Evolutionary conservation across 2,329 filamentous ascomycete species (phyloP).

Genomic region (Gaeumannomyces tritici): DNA sequence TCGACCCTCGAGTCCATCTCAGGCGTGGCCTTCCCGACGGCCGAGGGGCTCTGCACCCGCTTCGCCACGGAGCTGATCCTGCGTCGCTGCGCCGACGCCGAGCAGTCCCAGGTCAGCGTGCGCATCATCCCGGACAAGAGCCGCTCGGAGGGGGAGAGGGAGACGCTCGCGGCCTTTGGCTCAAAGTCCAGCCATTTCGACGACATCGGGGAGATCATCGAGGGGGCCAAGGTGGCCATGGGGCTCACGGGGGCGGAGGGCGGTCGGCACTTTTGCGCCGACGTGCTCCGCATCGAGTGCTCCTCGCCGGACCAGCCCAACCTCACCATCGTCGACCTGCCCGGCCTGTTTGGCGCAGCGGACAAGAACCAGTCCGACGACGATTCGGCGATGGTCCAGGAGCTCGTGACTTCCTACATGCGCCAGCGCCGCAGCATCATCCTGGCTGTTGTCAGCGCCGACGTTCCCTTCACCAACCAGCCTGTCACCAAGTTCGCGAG

Average conservation of each 20-base stretch:
- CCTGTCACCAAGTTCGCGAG: constrained; percentile 41
- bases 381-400: constrained; percentile 33
- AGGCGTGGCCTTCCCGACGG: constrained; percentile 47
- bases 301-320: constrained; percentile 36
- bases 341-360: constrained; percentile 41
- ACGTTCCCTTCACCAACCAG: constrained; percentile 45
- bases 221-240: constrained; percentile 35
- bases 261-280: constrained; percentile 30
- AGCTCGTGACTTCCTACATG: constrained; percentile 47
- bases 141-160: constrained; percentile 15
- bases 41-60: constrained; percentile 49
- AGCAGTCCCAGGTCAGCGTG: constrained; percentile 6
- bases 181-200: constrained; percentile 9
- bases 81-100: constrained; percentile 27
- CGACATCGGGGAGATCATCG: constrained; percentile 22
- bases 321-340: constrained; percentile 50
- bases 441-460: constrained; percentile 45
- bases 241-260: constrained; percentile 23
- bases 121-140: constrained; percentile 23
- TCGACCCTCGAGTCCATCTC: constrained; percentile 58
- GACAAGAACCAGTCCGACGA: constrained; percentile 33
- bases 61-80: constrained; percentile 55
- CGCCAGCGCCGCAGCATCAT: constrained; percentile 45
- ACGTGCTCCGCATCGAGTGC: constrained; percentile 38
- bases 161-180: constrained; percentile 17